A percentile compares a stretch with the other conserved stretches of the same genome.
Conservation (phyloP, 176 grass and related monocot species). For the Lolium perenne region DNA sequence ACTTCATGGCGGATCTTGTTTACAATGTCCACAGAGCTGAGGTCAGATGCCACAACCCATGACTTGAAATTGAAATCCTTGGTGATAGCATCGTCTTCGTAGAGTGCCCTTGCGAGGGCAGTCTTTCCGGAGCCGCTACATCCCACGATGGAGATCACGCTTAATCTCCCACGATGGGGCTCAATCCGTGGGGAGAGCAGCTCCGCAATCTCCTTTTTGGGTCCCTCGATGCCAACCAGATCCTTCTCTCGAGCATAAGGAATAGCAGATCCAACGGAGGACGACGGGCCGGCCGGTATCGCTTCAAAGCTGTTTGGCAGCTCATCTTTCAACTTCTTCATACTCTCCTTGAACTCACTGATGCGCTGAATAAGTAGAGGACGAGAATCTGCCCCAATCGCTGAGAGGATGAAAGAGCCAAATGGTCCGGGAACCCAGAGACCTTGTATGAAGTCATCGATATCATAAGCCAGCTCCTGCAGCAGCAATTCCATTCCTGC, state of each 20-base stretch:
- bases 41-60: no score
- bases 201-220: not conserved
- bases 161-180: not conserved
- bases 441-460: constrained; percentile 7
- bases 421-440: not conserved
- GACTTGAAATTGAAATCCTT: no score
- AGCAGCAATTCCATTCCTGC: not conserved
- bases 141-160: not conserved
- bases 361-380: not conserved
- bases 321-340: not conserved
- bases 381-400: not conserved
- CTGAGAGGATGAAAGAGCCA: not conserved
- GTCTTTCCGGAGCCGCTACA: not conserved
- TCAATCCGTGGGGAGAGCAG: not conserved
- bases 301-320: not conserved
- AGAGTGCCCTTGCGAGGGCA: not conserved
- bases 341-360: not conserved
- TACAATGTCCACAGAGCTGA: no score
- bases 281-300: not conserved
- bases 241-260: not conserved
- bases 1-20: no score
- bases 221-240: not conserved
- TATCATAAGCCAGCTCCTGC: constrained; percentile 10
- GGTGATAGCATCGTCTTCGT: no score
- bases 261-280: not conserved